Evolutionary conservation across 495 filamentous ascomycete genomes (phyloP), one percentile per base, ranked within the genome.

Genomic region (Evansstolkia leycettana): DNA sequence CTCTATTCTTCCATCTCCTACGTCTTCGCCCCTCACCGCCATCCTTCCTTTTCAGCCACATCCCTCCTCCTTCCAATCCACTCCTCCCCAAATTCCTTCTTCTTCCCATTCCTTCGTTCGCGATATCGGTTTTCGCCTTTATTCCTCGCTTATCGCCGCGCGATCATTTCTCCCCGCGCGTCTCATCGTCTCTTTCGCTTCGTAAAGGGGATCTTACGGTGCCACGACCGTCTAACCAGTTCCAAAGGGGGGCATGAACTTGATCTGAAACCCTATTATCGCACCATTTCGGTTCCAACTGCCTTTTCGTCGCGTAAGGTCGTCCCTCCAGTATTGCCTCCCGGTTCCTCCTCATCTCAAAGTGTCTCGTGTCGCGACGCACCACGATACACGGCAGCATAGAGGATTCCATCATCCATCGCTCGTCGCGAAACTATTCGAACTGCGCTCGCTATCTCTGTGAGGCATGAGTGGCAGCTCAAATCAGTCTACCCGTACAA

Each of bases 381-480:
- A 4, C 9, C 20, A 23, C 20, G 9, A 23, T 9, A 9, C 20
- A 23, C 20, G 20, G 5, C 9, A 23, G 4, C 9, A 23, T 9
- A 23, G 5, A 4, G 5, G 20, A 23, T 4, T 9, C 5, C 4
- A 9, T 9, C 20, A 9, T 23, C 5, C 9, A 4, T 23, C 20
- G 9, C 20, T 23, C 20, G 5, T 5, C 9, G 9, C 28, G 11
- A 29, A 5, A n/a, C 5, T n/a, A n/a, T 29, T 15, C 11, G 28
- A 29, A 29, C 7, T 19, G 30, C 6, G 25, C 4, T 9, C 6
- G 25, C 4, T 9, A 40, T 27, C 25, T 50, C 46, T 36, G 52
- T 52, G 45, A 67, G 61, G 61, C 45, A 67, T 67, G 63, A 64
- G 60, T 56, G 55, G 58, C 51, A 65, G 53, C 50, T 64, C 60